Evolutionary conservation across 495 filamentous ascomycete species (phyloP).

Genomic region (Penicillium cataractarum): DNA sequence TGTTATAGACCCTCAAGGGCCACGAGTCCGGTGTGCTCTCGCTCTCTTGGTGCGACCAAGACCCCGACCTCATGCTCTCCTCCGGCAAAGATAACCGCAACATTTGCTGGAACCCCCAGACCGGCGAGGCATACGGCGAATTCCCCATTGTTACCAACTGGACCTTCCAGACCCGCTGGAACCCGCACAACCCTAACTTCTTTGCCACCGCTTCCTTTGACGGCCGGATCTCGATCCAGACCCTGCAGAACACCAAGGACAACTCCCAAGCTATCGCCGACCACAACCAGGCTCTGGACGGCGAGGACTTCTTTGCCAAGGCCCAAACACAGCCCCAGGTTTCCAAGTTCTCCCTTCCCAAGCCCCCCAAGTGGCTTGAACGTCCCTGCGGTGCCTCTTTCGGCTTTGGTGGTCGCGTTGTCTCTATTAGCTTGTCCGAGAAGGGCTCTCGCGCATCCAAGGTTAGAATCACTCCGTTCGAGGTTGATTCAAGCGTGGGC

Average conservation of each 20-base stretch:
- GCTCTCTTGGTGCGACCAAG: constrained; percentile 93
- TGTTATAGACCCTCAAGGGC: constrained; percentile 67
- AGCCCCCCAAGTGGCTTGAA: constrained; percentile 90
- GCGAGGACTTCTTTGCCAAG: constrained; percentile 95
- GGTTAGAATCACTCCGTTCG: constrained; percentile 81
- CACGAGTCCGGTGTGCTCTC: constrained; percentile 94
- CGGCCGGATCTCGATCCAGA: constrained; percentile 90
- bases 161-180: constrained; percentile 96
- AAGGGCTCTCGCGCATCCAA: constrained; percentile 70
- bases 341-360: constrained; percentile 79
- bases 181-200: constrained; percentile 87
- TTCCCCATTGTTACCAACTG: constrained; percentile 98
- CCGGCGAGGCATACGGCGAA: constrained; percentile 82
- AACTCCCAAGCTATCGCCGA: constrained; percentile 53
- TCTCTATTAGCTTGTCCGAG: constrained; percentile 69
- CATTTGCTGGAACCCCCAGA: constrained; percentile 94
- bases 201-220: constrained; percentile 96
- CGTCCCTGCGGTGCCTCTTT: constrained; percentile 86
- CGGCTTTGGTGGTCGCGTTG: constrained; percentile 92
- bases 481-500: constrained; percentile 84
- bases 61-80: constrained; percentile 87
- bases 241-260: constrained; percentile 82
- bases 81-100: constrained; percentile 97
- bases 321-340: constrained; percentile 90
- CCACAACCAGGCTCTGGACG: constrained; percentile 74